These are phyloP conservation scores for Zygosaccharomyces siamensis DNA, from an alignment of 805 yeast genomes.

Conservation along the genomic window DNA sequence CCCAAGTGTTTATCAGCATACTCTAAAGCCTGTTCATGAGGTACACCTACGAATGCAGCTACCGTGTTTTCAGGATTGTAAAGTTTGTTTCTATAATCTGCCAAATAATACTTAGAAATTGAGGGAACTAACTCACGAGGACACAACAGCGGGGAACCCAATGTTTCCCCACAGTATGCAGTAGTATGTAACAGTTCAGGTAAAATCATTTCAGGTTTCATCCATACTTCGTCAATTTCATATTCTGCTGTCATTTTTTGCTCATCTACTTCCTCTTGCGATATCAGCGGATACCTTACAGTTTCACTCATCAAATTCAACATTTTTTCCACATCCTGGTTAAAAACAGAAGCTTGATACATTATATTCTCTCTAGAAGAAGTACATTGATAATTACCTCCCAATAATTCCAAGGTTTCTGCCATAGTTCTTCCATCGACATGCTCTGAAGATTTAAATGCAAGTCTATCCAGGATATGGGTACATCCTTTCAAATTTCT, in stretches of 20 bases:
- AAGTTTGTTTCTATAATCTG: slow-evolving; percentile 57
- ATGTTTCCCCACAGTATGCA: slow-evolving; percentile 66
- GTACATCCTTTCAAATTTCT: slow-evolving; percentile 62
- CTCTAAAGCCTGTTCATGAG: slow-evolving; percentile 60
- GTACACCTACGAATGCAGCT: slow-evolving; percentile 82
- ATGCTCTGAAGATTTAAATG: slow-evolving; percentile 67
- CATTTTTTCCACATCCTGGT: slow-evolving; percentile 76
- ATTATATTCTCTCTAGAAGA: slow-evolving; percentile 87
- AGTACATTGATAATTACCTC: slow-evolving; percentile 92
- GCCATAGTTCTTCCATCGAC: slow-evolving; percentile 65
- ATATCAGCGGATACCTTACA: slow-evolving; percentile 61
- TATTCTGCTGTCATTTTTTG: slow-evolving; percentile 69
- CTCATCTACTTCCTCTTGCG: slow-evolving; percentile 66
- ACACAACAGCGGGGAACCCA: slow-evolving; percentile 83
- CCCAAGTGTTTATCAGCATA: slow-evolving; percentile 62
- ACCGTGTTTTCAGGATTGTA: slow-evolving; percentile 79
- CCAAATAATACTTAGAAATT: slow-evolving; percentile 49
- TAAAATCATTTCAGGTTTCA: slow-evolving; percentile 75
- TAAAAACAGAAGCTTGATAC: slow-evolving; percentile 93
- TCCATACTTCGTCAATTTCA: slow-evolving; percentile 78
- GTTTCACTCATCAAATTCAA: slow-evolving; percentile 72
- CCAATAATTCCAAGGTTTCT: slow-evolving; percentile 67
- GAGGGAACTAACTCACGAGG: slow-evolving; percentile 61
- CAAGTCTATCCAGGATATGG: slow-evolving; percentile 79
- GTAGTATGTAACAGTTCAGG: slow-evolving; percentile 88